Base-by-base conservation (phyloP, 1,139 yeast species). In the Pichia terricola region DNA sequence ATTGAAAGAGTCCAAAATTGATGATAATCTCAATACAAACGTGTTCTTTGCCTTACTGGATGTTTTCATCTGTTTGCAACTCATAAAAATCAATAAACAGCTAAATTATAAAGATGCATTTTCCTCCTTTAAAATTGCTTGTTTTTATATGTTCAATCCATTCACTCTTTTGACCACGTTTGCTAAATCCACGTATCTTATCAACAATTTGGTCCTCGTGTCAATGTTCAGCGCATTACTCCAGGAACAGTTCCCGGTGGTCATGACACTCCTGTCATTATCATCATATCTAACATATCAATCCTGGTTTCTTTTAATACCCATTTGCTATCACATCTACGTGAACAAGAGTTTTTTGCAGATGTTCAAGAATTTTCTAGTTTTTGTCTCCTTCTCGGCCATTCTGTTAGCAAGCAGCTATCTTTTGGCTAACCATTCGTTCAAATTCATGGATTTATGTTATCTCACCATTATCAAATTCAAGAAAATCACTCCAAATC, bases 61-160 rank as follows among this genome's bases (percentile, higher is more conserved):
- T 54, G 53, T 70, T 28, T 54, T 66, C 25, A 67, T 72, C 33
- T 70, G 76, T 11, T 50, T 65, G 54, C 57, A 65, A 47, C 54
- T 77, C 53, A 63, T 79, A 55, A 51, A 53, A 37, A 54, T 71
- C 46, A 66, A 72, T 55, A 51, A 53, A 16, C 66, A 54, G 46
- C 35, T 51, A 8, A 43, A 46, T 25, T 41, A 45, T 16, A 38
- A 45, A 5, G 39, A 44, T 8, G 50, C 52, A 28, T 65, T 69
- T 47, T 55, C 65, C 35, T 69, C 71, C 37, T 68, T 69, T 59
- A 58, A 75, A 39, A 69, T 81, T 27, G 77, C 80, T 0, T 65
- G 80, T 22, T 71, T 83, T 47, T 89, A 83, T 59, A 69, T 84
- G 40, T 73, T 87, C 60, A 91, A 88, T 58, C 99, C 99, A 3